A percentile compares a stretch with the other conserved stretches of the same genome.
Evolutionary conservation across 2,329 filamentous ascomycete genomes (phyloP).

Genomic region (Pestalotiopsis sp.): DNA sequence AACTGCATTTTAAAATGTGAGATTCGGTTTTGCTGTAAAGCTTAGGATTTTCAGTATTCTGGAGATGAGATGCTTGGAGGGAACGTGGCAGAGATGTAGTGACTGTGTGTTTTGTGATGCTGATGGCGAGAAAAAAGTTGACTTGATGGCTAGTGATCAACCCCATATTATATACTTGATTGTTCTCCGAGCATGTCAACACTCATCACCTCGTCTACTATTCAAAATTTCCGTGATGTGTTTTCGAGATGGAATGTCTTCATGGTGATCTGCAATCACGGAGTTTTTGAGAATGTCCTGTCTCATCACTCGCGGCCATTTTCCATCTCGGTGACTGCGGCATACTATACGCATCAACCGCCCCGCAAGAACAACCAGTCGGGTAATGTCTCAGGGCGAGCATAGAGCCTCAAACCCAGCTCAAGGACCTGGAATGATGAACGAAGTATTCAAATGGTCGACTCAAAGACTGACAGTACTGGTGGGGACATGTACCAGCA

Average conservation of each 20-base stretch:
- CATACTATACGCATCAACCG: neutral
- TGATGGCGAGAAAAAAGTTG: neutral
- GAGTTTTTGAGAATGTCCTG: slow-evolving; percentile 4
- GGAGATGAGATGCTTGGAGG: neutral
- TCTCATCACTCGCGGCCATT: neutral
- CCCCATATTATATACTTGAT: neutral
- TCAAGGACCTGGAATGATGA: neutral
- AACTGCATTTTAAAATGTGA: slow-evolving; percentile 41
- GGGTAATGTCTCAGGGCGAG: neutral
- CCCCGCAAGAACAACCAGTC: neutral
- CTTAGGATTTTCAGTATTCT: neutral
- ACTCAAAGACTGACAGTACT: neutral
- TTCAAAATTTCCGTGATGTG: neutral
- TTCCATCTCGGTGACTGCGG: neutral
- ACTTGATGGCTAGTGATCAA: neutral
- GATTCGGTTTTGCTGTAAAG: neutral
- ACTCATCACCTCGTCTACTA: neutral
- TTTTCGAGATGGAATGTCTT: slow-evolving; percentile 6
- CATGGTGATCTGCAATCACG: slow-evolving; percentile 7
- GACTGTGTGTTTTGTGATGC: neutral
- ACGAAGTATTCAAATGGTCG: neutral
- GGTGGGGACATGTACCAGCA: neutral
- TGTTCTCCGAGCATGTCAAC: neutral
- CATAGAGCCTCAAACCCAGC: neutral
- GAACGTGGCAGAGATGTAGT: neutral